Evolutionary conservation across 257 asterid genomes (phyloP), one percentile per base, ranked within the genome.

Genomic region (Salvia splendens): DNA sequence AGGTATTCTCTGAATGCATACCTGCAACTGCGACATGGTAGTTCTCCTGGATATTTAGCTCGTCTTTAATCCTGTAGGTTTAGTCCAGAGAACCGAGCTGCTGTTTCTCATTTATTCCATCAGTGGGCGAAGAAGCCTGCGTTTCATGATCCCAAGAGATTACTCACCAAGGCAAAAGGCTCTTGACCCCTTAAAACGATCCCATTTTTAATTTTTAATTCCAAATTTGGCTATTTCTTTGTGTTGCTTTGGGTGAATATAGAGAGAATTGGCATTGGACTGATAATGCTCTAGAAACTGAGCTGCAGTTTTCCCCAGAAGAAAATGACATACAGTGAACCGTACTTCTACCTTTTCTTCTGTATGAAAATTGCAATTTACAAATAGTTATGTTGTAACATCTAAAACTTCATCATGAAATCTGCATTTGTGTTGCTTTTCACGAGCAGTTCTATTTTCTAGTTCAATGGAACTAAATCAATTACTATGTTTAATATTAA

Each of bases 101-200:
- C 83, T 16, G 86, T 93, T 65, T 93, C 99, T 50, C 99, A 82
- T 81, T 61, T 93, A 68, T 93, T 93, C 78, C 97, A 84, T 80
- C 81, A 90, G 67, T 93, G 99, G 99, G 99, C 97, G 28, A 93
- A 86, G 77, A 93, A 84, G 65, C 86, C 99, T 43, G 99, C 99
- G 73, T 93, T 93, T 83, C 92, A 82, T 67, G 95, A 93, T 60
- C 95, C 96, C 53, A 89, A 85, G 85, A 86, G 99, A 82, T 78
- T 93, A 68, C 95, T 93, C 69, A 85, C 65, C 81, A 93, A 93
- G 95, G 99, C 87, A 61, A 60, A 66, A 38, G 46, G 12, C 57
- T 30, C 66, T 65, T 62, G 56, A 61, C 53, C 63, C 65, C 57
- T 62, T 17, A 4, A 48, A 56, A 45, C 50, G 68, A 15, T 8